Evolutionary conservation across 441 rosid genomes (phyloP).

Genomic region (Melianthus villosus): DNA sequence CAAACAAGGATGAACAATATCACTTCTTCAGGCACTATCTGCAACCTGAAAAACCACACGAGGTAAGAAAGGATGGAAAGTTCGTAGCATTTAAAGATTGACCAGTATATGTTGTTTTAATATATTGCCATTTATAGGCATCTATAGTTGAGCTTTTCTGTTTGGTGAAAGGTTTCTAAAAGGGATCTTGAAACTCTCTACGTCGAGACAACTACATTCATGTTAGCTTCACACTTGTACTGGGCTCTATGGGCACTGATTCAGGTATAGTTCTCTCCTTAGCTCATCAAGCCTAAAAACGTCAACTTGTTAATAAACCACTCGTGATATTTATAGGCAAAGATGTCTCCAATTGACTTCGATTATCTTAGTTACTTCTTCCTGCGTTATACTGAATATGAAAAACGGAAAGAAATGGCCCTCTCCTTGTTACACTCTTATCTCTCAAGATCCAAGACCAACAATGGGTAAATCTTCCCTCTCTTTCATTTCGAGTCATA

Average conservation of each 20-base stretch:
- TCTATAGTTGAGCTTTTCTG: neutral
- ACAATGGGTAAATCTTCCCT: conserved; percentile 5
- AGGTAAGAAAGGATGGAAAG: conserved; percentile 23
- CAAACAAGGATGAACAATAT: conserved; percentile 65
- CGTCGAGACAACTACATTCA: conserved; percentile 54
- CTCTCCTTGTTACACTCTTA: conserved; percentile 41
- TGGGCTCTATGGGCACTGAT: conserved; percentile 96
- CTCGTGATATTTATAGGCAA: conserved; percentile 38
- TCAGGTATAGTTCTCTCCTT: conserved; percentile 36
- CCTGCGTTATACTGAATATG: conserved; percentile 71
- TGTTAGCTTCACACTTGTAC: conserved; percentile 63
- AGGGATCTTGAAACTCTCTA: conserved; percentile 48
- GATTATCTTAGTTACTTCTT: conserved; percentile 77
- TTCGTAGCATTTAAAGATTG: too few relatives aligned
- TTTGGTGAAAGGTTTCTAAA: conserved; percentile 31
- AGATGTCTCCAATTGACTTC: conserved; percentile 84
- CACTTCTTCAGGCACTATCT: conserved; percentile 81
- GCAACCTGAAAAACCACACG: conserved; percentile 48
- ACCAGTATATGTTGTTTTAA: too few relatives aligned
- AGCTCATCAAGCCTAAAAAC: conserved; percentile 1
- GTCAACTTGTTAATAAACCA: neutral
- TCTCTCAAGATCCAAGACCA: conserved; percentile 18
- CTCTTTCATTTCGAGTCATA: neutral
- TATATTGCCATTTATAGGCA: too few relatives aligned
- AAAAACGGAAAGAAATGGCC: conserved; percentile 39